Evolutionary conservation across 139 green algal genomes (phyloP).

Genomic region (Chlamydomonas urium): DNA sequence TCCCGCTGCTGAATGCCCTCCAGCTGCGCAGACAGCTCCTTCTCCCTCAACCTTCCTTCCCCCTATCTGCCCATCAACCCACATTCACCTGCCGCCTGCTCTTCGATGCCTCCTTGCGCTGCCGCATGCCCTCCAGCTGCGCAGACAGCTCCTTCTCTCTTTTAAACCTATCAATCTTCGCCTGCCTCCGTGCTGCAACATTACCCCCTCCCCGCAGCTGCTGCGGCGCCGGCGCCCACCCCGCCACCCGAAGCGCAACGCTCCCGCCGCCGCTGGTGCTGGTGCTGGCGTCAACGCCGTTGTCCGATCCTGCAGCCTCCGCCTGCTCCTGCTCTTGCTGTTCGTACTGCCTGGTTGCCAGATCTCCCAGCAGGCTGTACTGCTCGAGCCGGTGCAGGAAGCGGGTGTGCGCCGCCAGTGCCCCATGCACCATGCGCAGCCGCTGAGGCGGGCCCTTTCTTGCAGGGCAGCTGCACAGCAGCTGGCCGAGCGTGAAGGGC

Average conservation of each 20-base stretch:
- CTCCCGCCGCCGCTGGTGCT: too few species aligned
- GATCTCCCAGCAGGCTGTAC: constrained; percentile 29
- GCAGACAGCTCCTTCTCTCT: constrained; percentile 27
- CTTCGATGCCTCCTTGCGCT: too few species aligned
- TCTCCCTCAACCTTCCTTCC: too few species aligned
- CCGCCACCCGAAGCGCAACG: too few species aligned
- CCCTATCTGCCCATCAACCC: too few species aligned
- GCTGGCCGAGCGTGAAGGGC: constrained; percentile 27
- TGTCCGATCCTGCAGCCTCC: too few species aligned
- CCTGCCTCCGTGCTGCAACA: neutral
- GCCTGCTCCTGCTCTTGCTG: neutral
- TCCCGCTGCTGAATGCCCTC: constrained; percentile 11
- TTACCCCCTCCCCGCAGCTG: too few species aligned
- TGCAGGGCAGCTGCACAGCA: constrained; percentile 17
- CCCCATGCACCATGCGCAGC: neutral
- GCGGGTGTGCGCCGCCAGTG: neutral
- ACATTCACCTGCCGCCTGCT: too few species aligned
- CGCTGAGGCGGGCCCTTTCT: neutral
- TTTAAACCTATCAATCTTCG: constrained; percentile 33
- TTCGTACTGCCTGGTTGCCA: constrained; percentile 3
- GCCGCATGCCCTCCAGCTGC: constrained; percentile 17
- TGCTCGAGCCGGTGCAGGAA: constrained; percentile 22
- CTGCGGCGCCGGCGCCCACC: too few species aligned
- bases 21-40: constrained; percentile 23
- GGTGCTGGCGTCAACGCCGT: too few species aligned